Evolutionary conservation across 2,329 filamentous ascomycete species (phyloP).

Genomic region (Phyllosticta paracitricarpa): DNA sequence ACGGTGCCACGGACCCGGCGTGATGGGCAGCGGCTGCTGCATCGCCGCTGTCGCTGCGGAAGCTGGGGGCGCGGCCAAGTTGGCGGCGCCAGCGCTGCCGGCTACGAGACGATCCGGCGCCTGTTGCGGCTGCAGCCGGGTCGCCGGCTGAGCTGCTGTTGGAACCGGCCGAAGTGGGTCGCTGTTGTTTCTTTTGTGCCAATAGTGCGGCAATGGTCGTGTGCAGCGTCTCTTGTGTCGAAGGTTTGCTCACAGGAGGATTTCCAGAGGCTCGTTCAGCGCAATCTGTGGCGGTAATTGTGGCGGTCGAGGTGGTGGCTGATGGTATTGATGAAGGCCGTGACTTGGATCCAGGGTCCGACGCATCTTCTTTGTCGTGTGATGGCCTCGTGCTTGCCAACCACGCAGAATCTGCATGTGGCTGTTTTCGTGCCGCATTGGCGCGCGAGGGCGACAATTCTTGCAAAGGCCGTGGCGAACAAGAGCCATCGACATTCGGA

Average conservation of each 20-base stretch:
- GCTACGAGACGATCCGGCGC: not conserved
- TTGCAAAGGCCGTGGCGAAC: not conserved
- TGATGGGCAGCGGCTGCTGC: not conserved
- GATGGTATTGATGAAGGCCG: not conserved
- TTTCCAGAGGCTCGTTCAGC: not conserved
- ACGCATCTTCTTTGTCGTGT: not conserved
- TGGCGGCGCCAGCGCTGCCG: constrained; percentile 2
- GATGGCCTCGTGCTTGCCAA: not conserved
- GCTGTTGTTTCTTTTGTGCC: constrained; percentile 12
- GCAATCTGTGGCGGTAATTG: not conserved
- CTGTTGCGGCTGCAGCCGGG: not conserved
- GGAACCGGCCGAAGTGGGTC: constrained; percentile 1
- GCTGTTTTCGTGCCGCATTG: not conserved
- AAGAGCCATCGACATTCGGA: not conserved
- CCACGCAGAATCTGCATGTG: not conserved
- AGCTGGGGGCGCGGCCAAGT: constrained; percentile 6
- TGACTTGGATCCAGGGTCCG: not conserved
- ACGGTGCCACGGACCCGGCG: not conserved
- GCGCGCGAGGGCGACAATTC: constrained; percentile 3
- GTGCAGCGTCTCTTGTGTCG: constrained; percentile 8
- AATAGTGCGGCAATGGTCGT: constrained; percentile 14
- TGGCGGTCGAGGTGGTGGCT: not conserved
- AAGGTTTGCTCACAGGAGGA: not conserved
- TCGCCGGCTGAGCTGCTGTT: not conserved
- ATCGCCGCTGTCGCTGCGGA: not conserved